Percentiles rank a stretch among this genome's conserved stretches.
Evolutionary conservation across 2,329 filamentous ascomycete species (phyloP).

Genomic region (Paecilomyces fulvus): DNA sequence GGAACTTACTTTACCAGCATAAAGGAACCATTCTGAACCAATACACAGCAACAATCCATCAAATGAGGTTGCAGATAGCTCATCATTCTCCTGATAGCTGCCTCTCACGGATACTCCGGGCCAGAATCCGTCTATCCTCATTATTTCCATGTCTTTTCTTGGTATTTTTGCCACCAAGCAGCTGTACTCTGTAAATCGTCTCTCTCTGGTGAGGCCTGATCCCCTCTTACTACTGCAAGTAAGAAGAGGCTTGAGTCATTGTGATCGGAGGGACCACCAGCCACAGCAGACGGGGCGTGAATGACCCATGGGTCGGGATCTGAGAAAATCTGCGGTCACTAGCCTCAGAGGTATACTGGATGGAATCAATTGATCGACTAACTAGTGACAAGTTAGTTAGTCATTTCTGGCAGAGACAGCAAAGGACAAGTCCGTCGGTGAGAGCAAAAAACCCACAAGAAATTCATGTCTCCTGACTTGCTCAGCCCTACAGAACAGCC

Average conservation of each 20-base stretch:
- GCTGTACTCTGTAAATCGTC: neutral
- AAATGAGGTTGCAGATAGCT: neutral
- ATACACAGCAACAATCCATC: neutral
- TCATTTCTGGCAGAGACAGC: neutral
- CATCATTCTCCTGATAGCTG: neutral
- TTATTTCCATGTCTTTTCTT: neutral
- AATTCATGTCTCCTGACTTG: neutral
- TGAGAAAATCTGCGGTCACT: neutral
- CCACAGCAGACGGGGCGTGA: neutral
- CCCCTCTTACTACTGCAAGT: neutral
- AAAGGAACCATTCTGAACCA: neutral
- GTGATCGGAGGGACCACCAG: neutral
- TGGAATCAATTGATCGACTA: neutral
- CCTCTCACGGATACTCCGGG: neutral
- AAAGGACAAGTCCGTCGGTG: neutral
- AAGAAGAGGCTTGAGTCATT: neutral
- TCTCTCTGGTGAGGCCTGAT: neutral
- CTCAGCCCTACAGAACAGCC: conserved; percentile 1
- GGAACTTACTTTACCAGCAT: neutral
- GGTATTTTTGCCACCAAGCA: neutral
- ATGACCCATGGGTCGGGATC: neutral
- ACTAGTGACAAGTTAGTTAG: neutral
- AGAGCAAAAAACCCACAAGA: neutral
- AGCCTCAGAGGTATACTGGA: neutral
- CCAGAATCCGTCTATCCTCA: neutral